These are phyloP conservation scores for Oldenlandia corymbosa DNA, from an alignment of 257 asterid genomes.

Conservation along the genomic window DNA sequence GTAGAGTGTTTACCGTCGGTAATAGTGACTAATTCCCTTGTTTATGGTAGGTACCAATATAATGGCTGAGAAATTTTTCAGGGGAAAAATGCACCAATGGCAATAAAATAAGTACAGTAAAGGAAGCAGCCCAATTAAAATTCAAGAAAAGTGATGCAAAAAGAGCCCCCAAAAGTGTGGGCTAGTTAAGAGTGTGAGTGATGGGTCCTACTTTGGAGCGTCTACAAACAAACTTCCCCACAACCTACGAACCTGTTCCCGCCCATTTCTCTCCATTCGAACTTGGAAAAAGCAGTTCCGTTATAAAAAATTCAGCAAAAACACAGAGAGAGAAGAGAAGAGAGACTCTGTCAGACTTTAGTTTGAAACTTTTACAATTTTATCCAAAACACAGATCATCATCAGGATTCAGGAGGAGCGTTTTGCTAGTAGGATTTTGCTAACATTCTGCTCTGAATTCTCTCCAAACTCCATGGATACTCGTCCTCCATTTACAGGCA, in stretches of 20 bases:
- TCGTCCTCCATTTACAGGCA: slow-evolving; percentile 60
- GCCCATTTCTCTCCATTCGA: slow-evolving; percentile 24
- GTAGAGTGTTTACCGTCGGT: no score
- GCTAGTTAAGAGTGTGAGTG: no score
- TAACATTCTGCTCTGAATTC: not conserved
- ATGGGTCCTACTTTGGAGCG: slow-evolving; percentile 13
- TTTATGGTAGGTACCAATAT: no score
- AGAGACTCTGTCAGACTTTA: not conserved
- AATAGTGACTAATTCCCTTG: no score
- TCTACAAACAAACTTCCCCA: not conserved
- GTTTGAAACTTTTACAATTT: not conserved
- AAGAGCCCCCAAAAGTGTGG: not conserved
- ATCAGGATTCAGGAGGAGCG: no score
- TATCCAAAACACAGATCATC: not conserved
- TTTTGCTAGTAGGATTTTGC: not conserved
- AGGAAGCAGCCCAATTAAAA: no score
- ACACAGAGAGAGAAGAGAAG: not conserved
- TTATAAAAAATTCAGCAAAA: not conserved
- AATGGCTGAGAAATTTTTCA: no score
- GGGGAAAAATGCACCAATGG: no score
- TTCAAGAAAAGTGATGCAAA: no score
- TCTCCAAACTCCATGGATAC: slow-evolving; percentile 37
- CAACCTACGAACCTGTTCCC: slow-evolving; percentile 28
- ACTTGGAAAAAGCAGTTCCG: not conserved
- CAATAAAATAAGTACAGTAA: no score